Conservation (phyloP, 441 rosid species). For the Metrosideros polymorpha region DNA sequence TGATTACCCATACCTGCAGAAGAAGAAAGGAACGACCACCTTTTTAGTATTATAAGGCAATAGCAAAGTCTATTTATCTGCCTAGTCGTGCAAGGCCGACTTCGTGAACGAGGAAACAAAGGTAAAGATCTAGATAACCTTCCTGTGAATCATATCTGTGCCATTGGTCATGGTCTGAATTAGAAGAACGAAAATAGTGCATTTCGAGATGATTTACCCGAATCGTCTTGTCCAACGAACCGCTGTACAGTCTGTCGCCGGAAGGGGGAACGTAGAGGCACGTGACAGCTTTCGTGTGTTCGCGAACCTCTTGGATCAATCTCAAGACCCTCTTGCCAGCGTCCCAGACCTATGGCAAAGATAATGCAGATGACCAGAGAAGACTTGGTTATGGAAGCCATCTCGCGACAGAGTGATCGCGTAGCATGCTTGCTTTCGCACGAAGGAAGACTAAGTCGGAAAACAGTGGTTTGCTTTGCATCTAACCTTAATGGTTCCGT, state of each 20-base stretch:
- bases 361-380: background rate
- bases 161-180: background rate
- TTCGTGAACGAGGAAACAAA: background rate
- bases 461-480: background rate
- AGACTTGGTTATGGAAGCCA: background rate
- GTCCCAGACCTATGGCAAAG: slow-evolving; percentile 39
- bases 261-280: slow-evolving; percentile 40
- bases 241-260: slow-evolving; percentile 47
- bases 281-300: slow-evolving; percentile 50
- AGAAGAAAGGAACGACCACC: background rate
- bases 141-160: background rate
- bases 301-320: slow-evolving; percentile 44
- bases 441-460: background rate
- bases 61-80: background rate
- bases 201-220: slow-evolving; percentile 26
- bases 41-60: background rate
- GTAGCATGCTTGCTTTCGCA: background rate
- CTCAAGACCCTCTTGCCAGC: slow-evolving; percentile 34
- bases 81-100: background rate
- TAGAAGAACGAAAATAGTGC: background rate
- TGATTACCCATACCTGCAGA: slow-evolving; percentile 48
- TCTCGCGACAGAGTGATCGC: background rate
- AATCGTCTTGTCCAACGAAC: slow-evolving; percentile 60
- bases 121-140: background rate
- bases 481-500: slow-evolving; percentile 65